phyloP scores from a whole-genome alignment of 2,329 filamentous ascomycete species.

The Cytospora mali region DNA sequence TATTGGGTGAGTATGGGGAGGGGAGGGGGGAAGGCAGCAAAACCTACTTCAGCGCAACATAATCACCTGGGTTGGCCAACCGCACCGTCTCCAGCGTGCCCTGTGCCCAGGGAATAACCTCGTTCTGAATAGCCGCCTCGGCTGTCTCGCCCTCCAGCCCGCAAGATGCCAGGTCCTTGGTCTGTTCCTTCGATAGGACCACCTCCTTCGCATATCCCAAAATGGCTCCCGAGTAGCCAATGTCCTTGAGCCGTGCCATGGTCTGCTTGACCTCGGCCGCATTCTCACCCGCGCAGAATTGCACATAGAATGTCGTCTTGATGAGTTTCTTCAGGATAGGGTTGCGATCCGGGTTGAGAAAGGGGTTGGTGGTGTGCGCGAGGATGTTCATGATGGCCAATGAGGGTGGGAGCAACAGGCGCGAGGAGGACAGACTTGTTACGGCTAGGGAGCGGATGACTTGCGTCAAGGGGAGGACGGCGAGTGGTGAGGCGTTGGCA shows the following conservation, averaged over 20 bases:
- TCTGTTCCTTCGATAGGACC: slow-evolving; percentile 63
- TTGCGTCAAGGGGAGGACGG: slow-evolving; percentile 66
- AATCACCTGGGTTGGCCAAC: slow-evolving; percentile 71
- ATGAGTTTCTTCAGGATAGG: slow-evolving; percentile 69
- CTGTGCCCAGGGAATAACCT: slow-evolving; percentile 71
- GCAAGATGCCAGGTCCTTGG: slow-evolving; percentile 45
- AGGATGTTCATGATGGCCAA: slow-evolving; percentile 68
- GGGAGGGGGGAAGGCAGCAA: background rate
- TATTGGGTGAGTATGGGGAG: background rate
- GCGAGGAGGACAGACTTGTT: slow-evolving; percentile 71
- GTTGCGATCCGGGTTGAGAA: slow-evolving; percentile 77
- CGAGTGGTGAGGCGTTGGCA: slow-evolving; percentile 50
- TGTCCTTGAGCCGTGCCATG: slow-evolving; percentile 65
- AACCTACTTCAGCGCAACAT: slow-evolving; percentile 64
- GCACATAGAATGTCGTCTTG: slow-evolving; percentile 83
- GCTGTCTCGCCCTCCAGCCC: slow-evolving; percentile 50
- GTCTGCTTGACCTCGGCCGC: slow-evolving; percentile 67
- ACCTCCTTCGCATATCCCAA: slow-evolving; percentile 84
- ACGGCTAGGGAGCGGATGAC: slow-evolving; percentile 71
- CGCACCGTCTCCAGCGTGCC: slow-evolving; percentile 75
- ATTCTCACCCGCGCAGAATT: slow-evolving; percentile 87
- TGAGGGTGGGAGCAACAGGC: slow-evolving; percentile 68
- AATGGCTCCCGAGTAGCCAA: slow-evolving; percentile 84
- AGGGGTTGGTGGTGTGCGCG: slow-evolving; percentile 66
- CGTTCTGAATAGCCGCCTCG: slow-evolving; percentile 53